phyloP scores from a whole-genome alignment of 257 asterid species.

The Nicotiana paniculata region DNA sequence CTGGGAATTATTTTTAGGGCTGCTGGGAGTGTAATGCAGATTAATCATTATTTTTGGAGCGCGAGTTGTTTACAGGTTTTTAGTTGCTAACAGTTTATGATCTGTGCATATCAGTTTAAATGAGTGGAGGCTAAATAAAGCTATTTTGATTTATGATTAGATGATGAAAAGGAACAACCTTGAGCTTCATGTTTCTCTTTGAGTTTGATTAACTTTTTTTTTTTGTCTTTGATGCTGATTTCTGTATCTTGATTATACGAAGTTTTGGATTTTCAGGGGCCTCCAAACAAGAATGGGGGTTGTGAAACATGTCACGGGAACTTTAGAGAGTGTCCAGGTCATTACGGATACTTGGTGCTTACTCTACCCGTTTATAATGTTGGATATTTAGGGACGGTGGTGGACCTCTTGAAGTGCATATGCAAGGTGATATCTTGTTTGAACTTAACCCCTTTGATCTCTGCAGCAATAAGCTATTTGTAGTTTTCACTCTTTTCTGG shows the following conservation, averaged over 20 bases:
- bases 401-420: conserved; percentile 87
- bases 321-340: conserved; percentile 82
- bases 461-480: background rate
- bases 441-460: background rate
- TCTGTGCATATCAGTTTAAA: background rate
- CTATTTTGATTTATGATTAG: background rate
- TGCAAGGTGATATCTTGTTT: conserved; percentile 69
- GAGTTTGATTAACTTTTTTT: background rate
- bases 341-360: conserved; percentile 68
- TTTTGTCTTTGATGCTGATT: background rate
- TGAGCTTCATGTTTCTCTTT: background rate
- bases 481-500: conserved; percentile 2
- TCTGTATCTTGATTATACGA: background rate
- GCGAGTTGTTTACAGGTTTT: background rate
- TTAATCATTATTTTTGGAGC: background rate
- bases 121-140: background rate
- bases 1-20: background rate
- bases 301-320: conserved; percentile 72
- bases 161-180: background rate
- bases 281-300: conserved; percentile 52
- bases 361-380: conserved; percentile 77
- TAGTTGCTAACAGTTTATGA: background rate
- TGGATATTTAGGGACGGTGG: conserved; percentile 59
- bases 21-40: background rate
- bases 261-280: conserved; percentile 55